These are phyloP conservation scores for Monosporascus sp. DNA, from an alignment of 2,329 filamentous ascomycete species.

Conservation along the genomic window DNA sequence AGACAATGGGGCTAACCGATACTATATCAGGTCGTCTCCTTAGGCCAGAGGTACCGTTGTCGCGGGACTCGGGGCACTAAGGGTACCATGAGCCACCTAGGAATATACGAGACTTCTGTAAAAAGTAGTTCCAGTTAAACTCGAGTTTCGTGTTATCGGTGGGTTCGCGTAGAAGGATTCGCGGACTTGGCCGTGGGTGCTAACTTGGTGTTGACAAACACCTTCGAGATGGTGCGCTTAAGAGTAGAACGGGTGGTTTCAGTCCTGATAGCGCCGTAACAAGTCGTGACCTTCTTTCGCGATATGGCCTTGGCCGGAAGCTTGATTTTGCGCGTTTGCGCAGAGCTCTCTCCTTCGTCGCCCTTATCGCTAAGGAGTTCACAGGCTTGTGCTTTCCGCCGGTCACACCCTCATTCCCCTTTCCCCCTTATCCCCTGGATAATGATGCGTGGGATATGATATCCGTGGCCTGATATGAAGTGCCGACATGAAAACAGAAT, in stretches of 20 bases:
- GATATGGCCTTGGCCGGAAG: constrained; percentile 24
- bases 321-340: constrained; percentile 46
- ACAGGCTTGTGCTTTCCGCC: constrained; percentile 53
- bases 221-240: constrained; percentile 35
- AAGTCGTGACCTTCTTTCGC: constrained; percentile 21
- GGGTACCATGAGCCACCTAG: too few species aligned
- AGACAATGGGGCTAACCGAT: too few species aligned
- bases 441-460: too few species aligned
- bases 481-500: too few species aligned
- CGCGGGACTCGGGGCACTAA: too few species aligned
- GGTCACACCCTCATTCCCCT: constrained; percentile 24
- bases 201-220: constrained; percentile 32
- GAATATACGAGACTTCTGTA: too few species aligned
- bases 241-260: constrained; percentile 31
- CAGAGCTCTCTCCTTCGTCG: constrained; percentile 17
- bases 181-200: constrained; percentile 18
- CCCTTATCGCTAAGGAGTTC: constrained; percentile 41
- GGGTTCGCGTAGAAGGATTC: constrained; percentile 2
- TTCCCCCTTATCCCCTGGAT: too few species aligned
- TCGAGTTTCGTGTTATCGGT: too few species aligned
- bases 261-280: constrained; percentile 27
- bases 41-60: too few species aligned
- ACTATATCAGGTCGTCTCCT: too few species aligned
- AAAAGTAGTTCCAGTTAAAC: too few species aligned
- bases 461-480: too few species aligned